Percentiles rank a stretch among this genome's conserved stretches.
Conservation (phyloP, 441 rosid species). For the Breynia disticha region DNA sequence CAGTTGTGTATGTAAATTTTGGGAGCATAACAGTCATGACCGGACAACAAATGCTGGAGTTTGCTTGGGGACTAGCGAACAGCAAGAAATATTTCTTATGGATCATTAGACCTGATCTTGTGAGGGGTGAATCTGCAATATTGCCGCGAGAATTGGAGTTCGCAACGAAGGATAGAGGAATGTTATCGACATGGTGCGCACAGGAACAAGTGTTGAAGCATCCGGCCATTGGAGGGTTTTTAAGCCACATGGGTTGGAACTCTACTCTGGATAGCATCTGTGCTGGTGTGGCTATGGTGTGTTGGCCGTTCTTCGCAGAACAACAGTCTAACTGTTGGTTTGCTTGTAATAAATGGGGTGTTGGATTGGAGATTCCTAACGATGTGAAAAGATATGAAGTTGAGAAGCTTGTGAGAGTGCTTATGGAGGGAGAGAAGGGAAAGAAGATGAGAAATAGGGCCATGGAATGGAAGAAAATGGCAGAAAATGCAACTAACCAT, state of each 20-base stretch:
- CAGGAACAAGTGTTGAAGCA: conserved; percentile 13
- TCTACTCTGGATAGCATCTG: conserved; percentile 11
- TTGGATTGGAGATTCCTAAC: conserved; percentile 11
- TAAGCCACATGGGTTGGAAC: conserved; percentile 18
- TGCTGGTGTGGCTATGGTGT: conserved; percentile 9
- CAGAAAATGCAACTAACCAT: not conserved
- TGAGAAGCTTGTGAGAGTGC: conserved; percentile 6
- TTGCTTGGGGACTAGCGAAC: conserved; percentile 15
- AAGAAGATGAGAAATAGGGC: conserved; percentile 7
- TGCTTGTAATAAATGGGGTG: conserved; percentile 8
- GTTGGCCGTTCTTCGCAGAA: conserved; percentile 10
- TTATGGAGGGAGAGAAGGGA: conserved; percentile 14
- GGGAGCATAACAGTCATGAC: conserved; percentile 12
- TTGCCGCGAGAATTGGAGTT: conserved; percentile 4
- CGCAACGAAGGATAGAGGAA: conserved; percentile 6
- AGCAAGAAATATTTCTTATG: conserved; percentile 9
- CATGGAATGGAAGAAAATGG: conserved; percentile 4
- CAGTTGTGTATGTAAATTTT: conserved; percentile 14
- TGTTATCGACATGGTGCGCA: conserved; percentile 13
- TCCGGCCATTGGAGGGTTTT: conserved; percentile 14
- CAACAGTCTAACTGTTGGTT: conserved; percentile 8
- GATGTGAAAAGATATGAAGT: conserved; percentile 10
- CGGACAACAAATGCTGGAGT: conserved; percentile 3
- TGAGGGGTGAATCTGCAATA: conserved; percentile 2
- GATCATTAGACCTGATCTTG: conserved; percentile 12